Evolutionary conservation across 2,329 filamentous ascomycete species (phyloP).

Genomic region (Botrytis fabae): DNA sequence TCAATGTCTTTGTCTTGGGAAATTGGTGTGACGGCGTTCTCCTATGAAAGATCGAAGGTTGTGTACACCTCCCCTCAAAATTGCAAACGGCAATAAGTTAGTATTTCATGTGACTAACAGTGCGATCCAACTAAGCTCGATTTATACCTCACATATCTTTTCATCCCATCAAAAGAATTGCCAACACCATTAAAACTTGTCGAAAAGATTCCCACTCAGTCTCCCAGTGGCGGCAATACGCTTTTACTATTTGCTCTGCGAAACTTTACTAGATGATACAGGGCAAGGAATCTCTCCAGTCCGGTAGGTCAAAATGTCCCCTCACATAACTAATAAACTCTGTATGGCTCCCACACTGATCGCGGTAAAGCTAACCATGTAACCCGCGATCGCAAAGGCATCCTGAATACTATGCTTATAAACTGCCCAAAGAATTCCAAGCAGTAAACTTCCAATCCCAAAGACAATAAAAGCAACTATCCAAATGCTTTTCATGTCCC

Average conservation of each 20-base stretch:
- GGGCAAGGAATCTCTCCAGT: not conserved
- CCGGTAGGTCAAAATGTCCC: not conserved
- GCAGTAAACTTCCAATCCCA: constrained; percentile 27
- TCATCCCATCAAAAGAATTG: not conserved
- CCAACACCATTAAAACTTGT: not conserved
- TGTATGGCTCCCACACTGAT: constrained; percentile 30
- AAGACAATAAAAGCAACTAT: constrained; percentile 28
- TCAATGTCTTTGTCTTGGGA: not conserved
- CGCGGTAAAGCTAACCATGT: constrained; percentile 30
- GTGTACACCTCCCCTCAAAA: not conserved
- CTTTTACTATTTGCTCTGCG: not conserved
- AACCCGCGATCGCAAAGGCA: constrained; percentile 31
- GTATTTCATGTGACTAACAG: not conserved
- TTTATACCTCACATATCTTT: not conserved
- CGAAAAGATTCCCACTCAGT: not conserved
- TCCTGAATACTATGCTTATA: constrained; percentile 31
- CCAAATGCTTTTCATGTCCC: constrained; percentile 31
- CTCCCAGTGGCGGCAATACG: not conserved
- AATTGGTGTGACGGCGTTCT: constrained; percentile 9
- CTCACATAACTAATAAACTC: constrained; percentile 39
- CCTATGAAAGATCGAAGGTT: not conserved
- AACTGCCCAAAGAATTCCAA: constrained; percentile 27
- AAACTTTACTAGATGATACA: not conserved
- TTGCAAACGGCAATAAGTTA: not conserved
- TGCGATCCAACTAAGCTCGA: not conserved